Evolutionary conservation across 176 grass and related monocot genomes (phyloP).

Genomic region (Oryza rufipogon): DNA sequence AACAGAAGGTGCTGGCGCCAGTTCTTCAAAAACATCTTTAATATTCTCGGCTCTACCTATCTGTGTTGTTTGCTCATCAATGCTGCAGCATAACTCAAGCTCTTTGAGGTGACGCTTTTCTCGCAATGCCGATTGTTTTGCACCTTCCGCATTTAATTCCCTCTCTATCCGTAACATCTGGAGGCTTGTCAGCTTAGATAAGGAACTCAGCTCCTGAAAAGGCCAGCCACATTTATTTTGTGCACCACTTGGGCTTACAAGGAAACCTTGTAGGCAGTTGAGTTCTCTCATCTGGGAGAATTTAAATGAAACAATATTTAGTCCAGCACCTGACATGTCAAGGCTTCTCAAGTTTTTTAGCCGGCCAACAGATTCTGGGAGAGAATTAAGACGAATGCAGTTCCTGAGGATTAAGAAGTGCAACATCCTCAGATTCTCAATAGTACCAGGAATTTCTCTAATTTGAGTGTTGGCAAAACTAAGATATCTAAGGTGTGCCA

Average conservation of each 20-base stretch:
- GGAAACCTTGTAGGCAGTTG: constrained; percentile 54
- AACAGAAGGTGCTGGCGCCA: constrained; percentile 50
- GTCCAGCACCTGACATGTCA: constrained; percentile 49
- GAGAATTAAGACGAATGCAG: constrained; percentile 40
- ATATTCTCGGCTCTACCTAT: constrained; percentile 28
- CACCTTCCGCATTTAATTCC: constrained; percentile 12
- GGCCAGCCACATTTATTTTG: constrained; percentile 40
- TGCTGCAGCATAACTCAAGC: constrained; percentile 46
- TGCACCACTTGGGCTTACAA: constrained; percentile 26
- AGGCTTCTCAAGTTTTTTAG: constrained; percentile 60
- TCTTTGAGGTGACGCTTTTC: constrained; percentile 50
- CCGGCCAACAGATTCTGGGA: constrained; percentile 42
- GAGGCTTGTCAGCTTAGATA: constrained; percentile 55
- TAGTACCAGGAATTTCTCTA: constrained; percentile 47
- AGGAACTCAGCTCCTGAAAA: constrained; percentile 45
- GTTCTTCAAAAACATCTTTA: constrained; percentile 48
- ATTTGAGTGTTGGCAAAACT: constrained; percentile 57
- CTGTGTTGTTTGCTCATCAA: constrained; percentile 5
- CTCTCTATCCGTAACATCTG: constrained; percentile 47
- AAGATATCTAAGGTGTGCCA: constrained; percentile 65
- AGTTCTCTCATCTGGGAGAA: constrained; percentile 48
- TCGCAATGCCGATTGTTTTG: constrained; percentile 34
- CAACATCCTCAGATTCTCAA: constrained; percentile 55
- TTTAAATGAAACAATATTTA: constrained; percentile 45
- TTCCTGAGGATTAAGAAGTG: constrained; percentile 61